A percentile compares a stretch with the other conserved stretches of the same genome.
phyloP scores from a whole-genome alignment of 192 early-diverging fungal species.

The Geranomyces variabilis region DNA sequence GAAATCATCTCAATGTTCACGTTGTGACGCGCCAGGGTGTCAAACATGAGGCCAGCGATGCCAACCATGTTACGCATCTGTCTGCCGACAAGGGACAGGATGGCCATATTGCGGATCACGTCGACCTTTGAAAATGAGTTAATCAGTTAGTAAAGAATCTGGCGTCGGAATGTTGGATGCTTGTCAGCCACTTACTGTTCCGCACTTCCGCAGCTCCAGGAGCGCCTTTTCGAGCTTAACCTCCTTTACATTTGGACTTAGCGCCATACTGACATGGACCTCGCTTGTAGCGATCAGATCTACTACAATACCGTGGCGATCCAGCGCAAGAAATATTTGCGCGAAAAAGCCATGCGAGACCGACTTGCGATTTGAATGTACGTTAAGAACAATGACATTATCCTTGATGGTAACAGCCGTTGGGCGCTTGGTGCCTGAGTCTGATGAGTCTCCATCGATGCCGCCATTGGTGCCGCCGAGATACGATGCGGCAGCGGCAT shows the following conservation, averaged over 20 bases:
- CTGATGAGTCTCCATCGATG: not conserved
- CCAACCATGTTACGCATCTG: constrained; percentile 99
- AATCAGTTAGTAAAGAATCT: not conserved
- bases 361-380: constrained; percentile 95
- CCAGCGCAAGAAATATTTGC: constrained; percentile 89
- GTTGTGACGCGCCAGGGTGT: constrained; percentile 77
- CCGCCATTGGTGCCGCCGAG: not conserved
- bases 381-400: constrained; percentile 91
- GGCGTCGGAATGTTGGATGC: not conserved
- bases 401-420: constrained; percentile 99
- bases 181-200: constrained; percentile 58
- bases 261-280: constrained; percentile 81
- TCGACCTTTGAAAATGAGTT: constrained; percentile 57
- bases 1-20: constrained; percentile 99
- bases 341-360: constrained; percentile 98
- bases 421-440: constrained; percentile 58
- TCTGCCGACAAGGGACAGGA: constrained; percentile 92
- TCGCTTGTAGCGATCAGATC: constrained; percentile 93
- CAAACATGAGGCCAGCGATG: constrained; percentile 92
- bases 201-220: constrained; percentile 74
- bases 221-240: constrained; percentile 78
- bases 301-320: constrained; percentile 84
- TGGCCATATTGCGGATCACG: constrained; percentile 86
- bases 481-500: not conserved
- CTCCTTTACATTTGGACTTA: constrained; percentile 48